These are phyloP conservation scores for Penicillium herquei DNA, from an alignment of 495 filamentous ascomycete species.

Conservation along the genomic window DNA sequence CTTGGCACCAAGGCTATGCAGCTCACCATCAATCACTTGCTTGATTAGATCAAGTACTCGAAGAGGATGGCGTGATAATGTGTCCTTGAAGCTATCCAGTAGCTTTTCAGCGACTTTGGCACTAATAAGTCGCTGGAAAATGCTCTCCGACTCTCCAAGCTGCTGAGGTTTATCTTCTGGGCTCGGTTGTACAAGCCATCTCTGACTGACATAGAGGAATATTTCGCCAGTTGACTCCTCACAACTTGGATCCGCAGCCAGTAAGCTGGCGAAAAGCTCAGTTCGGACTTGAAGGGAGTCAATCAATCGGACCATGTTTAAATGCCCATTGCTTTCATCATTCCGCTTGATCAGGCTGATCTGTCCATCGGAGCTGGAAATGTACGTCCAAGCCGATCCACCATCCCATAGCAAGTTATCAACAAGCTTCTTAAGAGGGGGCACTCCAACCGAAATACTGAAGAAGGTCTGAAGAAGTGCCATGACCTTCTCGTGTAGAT, in stretches of 20 bases:
- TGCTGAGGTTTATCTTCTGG: slow-evolving; percentile 1
- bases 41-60: slow-evolving; percentile 62
- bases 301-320: slow-evolving; percentile 39
- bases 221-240: slow-evolving; percentile 59
- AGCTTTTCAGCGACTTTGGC: slow-evolving; percentile 66
- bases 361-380: slow-evolving; percentile 24
- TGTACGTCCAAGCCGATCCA: slow-evolving; percentile 46
- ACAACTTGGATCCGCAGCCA: slow-evolving; percentile 49
- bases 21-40: slow-evolving; percentile 52
- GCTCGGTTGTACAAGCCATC: slow-evolving; percentile 52
- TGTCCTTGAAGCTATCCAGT: slow-evolving; percentile 64
- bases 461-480: slow-evolving; percentile 48
- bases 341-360: slow-evolving; percentile 29
- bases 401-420: slow-evolving; percentile 56
- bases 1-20: slow-evolving; percentile 14
- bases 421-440: slow-evolving; percentile 44
- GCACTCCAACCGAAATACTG: slow-evolving; percentile 41
- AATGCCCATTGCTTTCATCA: slow-evolving; percentile 6
- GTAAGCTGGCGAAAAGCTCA: slow-evolving; percentile 52
- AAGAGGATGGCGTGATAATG: slow-evolving; percentile 60
- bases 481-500: slow-evolving; percentile 32
- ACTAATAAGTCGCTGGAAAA: slow-evolving; percentile 52
- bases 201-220: slow-evolving; percentile 62
- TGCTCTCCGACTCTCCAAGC: slow-evolving; percentile 32
- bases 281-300: slow-evolving; percentile 41